Evolutionary conservation across 2,329 filamentous ascomycete species (phyloP), one percentile per base, ranked within the genome.

Genomic region (Endoconidiophora polonica): DNA sequence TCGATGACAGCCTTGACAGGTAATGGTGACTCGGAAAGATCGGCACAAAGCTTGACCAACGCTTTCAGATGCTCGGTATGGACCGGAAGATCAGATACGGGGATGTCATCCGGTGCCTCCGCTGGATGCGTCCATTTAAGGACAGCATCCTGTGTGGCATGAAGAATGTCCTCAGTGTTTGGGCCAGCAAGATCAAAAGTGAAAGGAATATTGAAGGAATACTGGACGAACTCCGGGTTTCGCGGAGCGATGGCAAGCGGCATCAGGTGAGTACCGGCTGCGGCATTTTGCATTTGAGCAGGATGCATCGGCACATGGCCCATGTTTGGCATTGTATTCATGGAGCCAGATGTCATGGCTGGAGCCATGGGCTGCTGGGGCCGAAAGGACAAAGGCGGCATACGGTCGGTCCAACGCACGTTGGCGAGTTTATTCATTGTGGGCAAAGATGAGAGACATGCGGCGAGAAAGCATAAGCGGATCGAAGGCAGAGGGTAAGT

Each of bases 161-260:
- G 90, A 54, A 96, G 76, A 59, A 98, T 86, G 65, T 96, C 88
- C 65, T 95, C 87, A 57, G 83, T 83, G 60, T 96, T 87, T 56
- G 91, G 91, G 33, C 91, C 91, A 55, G 85, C 77, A 54, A 98
- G 79, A 60, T 90, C 90, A 56, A 86, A 94, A 58, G 87, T 81
- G 67, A 96, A 95, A 54, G 91, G 91, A 45, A 98, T 83, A 63
- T 95, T 96, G 79, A 98, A 96, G 56, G 86, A 90, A 64, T 94
- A 82, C 66, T 93, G 86, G 65, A 96, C 47, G 29, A 46, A 37
- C 26, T 49, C 50, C 20, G 50, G 53, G 20, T 43, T 44, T 29
- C 47, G 44, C 9, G 48, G 51, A 9, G 47, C 22, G 14, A 48
- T 46, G 18, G 41, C 48, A 18, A 53, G 44, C 10, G 51, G 51